Evolutionary conservation across 2,329 filamentous ascomycete species (phyloP).

Genomic region (Colletotrichum sp.): DNA sequence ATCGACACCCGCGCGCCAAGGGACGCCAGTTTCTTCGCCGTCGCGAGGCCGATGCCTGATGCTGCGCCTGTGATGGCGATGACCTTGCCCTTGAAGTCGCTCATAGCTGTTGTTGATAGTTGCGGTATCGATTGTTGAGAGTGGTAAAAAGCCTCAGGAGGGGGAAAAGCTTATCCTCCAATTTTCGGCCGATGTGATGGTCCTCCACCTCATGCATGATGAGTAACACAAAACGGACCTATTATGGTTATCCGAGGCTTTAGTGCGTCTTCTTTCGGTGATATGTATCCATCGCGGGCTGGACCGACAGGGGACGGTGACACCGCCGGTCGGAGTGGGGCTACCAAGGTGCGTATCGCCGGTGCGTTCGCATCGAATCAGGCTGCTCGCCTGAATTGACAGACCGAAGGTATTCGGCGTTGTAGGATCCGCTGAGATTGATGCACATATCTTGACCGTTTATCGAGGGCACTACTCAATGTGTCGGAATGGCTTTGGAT

Average conservation of each 20-base stretch:
- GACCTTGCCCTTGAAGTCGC: constrained; percentile 39
- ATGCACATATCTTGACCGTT: too few species aligned
- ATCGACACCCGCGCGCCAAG: constrained; percentile 51
- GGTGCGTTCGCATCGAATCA: too few species aligned
- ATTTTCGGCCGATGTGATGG: not conserved
- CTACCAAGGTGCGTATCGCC: too few species aligned
- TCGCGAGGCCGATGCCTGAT: constrained; percentile 55
- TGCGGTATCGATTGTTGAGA: not conserved
- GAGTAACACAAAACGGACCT: not conserved
- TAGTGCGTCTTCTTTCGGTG: not conserved
- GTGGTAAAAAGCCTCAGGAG: not conserved
- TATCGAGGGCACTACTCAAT: too few species aligned
- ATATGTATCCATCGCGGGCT: not conserved
- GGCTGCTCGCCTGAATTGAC: too few species aligned
- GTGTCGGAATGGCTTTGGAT: too few species aligned
- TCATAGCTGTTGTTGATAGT: not conserved
- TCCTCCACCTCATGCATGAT: not conserved
- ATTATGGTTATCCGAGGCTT: not conserved
- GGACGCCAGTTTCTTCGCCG: constrained; percentile 46
- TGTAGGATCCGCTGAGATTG: too few species aligned
- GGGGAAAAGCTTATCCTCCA: not conserved
- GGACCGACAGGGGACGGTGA: not conserved
- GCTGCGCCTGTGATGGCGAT: constrained; percentile 55
- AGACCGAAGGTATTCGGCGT: too few species aligned
- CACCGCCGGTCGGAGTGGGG: not conserved